Evolutionary conservation across 331 rosid species (phyloP), one percentile per base, ranked within the genome.

Genomic region (Saraca asoca): DNA sequence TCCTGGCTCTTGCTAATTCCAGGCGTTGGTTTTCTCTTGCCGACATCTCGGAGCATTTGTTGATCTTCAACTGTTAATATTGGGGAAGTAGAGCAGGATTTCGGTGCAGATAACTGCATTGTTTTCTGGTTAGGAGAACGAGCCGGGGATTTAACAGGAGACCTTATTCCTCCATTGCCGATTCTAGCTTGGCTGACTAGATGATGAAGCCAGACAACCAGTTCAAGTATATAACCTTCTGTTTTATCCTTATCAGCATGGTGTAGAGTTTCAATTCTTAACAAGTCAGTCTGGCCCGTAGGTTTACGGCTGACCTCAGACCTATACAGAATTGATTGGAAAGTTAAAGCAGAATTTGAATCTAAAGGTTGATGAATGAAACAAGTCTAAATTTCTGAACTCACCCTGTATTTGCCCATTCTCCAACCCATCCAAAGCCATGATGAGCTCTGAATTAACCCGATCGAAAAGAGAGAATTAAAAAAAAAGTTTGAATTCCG

Each of bases 1-100:
- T 94, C 99, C 72, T 90, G 99, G 78, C 99, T 94, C 83, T 94
- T 94, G n/a, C 97, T 94, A 39, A 90, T 90, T 64, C 96, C 99
- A 0, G 99, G 99, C 0, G 97, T 90, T 24, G 82, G 82, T 74
- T 86, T 94, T 80, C 96, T 76, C 85, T 88, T 88, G 51, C 85
- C 80, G 14, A 94, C 99, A 3, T 88, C 87, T 12, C 78, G 78
- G 59, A 94, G 99, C 99, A 94, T 90, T 74, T 90, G 95, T 65
- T 86, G 88, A 69, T 94, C 99, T 82, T 94, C 97, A 5, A 90
- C 51, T 0, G 99, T 88, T 75, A 94, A 73, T 55, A 68, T 54
- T 20, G 97, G 85, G 57, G 96, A 85, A 38, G 82, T 55, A 65
- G 91, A 83, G 74, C 75, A 70, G 38, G 83, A 56, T 59, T 81